Base-by-base conservation (phyloP, 345 rosid genomes). In the Eucalyptus fibrosa region DNA sequence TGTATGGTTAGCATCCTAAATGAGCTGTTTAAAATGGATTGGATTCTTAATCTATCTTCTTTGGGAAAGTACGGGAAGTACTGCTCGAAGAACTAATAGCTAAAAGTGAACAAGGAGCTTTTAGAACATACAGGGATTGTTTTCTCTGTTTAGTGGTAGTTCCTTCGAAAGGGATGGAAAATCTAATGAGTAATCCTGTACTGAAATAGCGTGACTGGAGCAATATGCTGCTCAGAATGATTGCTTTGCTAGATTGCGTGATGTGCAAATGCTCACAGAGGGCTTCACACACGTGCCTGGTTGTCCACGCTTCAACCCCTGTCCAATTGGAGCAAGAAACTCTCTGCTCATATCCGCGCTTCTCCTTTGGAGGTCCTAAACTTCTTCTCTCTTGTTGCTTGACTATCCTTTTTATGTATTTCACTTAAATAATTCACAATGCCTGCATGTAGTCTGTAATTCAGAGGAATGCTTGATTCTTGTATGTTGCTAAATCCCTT, bases 391-490 rank as follows among this genome's bases (percentile, higher is more conserved):
- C 53, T 50, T 50, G 7, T 50, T 50, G 53, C 53, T 50, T 50
- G 53, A 50, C 53, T 50, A 50, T 50, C 53, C 18, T 50, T 50
- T 50, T 50, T 50, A 50, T 50, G 3, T 15, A 50, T 50, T 15
- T 50, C 3, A 50, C 53, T 50, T 50, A 50, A 50, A 18, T 50
- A 50, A 50, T 50, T 50, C 53, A 50, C 53, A 50, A 50, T 50
- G 18, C 53, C 53, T 50, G 18, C 0, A 15, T 50, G 53, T 15
- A 50, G 53, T 50, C 3, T 50, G 53, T 50, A 50, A 6, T 50
- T 15, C 18, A 50, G 18, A 50, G 53, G 9, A 95, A 97, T 90
- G 98, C 99, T 30, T 95, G 92, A 93, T 96, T 97, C 90, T 50
- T 15, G 7, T 50, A 6, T 15, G 53, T 50, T 50, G 53, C 53